Evolutionary conservation across 257 asterid species (phyloP).

Genomic region (Oldenlandia corymbosa): DNA sequence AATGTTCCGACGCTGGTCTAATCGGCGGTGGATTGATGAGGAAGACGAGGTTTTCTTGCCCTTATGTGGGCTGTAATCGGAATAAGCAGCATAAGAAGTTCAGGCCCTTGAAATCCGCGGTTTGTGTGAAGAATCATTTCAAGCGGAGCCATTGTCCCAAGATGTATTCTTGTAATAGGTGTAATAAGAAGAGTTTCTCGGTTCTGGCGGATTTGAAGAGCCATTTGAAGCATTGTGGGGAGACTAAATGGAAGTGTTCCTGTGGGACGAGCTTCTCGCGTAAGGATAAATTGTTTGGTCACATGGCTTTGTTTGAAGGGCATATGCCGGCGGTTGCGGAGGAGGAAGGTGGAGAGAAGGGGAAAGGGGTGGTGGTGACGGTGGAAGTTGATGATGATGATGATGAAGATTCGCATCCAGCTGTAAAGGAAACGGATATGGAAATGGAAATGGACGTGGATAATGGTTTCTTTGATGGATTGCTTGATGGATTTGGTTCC

Average conservation of each 20-base stretch:
- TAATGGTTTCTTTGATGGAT: constrained; percentile 28
- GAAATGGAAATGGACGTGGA: constrained; percentile 10
- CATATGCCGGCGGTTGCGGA: constrained; percentile 77
- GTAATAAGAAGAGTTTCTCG: constrained; percentile 74
- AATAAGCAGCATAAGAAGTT: constrained; percentile 73
- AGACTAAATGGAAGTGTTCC: constrained; percentile 75
- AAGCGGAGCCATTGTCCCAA: constrained; percentile 95
- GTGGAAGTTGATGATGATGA: constrained; percentile 24
- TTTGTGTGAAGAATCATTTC: constrained; percentile 86
- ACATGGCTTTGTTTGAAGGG: constrained; percentile 84
- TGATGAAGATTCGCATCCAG: constrained; percentile 22
- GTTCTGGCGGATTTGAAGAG: constrained; percentile 88
- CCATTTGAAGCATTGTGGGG: constrained; percentile 85
- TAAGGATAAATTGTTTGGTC: constrained; percentile 90
- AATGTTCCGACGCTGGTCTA: constrained; percentile 11
- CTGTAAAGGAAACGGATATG: constrained; percentile 4
- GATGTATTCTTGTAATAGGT: constrained; percentile 63
- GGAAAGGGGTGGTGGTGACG: constrained; percentile 9
- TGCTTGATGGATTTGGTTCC: constrained; percentile 44
- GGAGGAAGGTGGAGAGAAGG: constrained; percentile 25
- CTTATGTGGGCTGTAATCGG: constrained; percentile 66
- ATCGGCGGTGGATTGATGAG: constrained; percentile 3
- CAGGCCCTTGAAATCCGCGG: constrained; percentile 60
- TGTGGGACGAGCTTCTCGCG: constrained; percentile 82
- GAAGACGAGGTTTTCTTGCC: constrained; percentile 68